phyloP scores from a whole-genome alignment of 73 alveolate species.

The Symbiodinium natans region DNA sequence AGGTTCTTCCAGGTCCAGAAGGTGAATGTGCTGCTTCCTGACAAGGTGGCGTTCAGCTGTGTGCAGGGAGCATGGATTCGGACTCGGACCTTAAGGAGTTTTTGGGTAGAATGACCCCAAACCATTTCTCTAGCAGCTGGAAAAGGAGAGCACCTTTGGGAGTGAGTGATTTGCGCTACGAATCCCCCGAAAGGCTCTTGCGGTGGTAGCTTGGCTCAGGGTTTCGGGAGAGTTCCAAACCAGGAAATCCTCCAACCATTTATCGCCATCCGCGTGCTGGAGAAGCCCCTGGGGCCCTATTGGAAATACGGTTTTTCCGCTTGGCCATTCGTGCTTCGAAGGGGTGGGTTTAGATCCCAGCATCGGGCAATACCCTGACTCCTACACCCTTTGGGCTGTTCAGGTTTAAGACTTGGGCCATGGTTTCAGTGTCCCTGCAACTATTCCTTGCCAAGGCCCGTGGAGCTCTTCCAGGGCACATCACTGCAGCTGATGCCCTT shows the following conservation, averaged over 20 bases:
- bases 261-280: constrained; percentile 78
- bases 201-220: too few relatives aligned
- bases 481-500: constrained; percentile 52
- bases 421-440: too few relatives aligned
- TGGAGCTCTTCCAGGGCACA: constrained; percentile 86
- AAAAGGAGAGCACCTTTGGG: too few relatives aligned
- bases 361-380: neutral
- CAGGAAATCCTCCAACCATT: constrained; percentile 86
- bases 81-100: neutral
- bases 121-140: too few relatives aligned
- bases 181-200: too few relatives aligned
- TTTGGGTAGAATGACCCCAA: too few relatives aligned
- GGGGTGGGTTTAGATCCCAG: too few relatives aligned
- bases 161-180: too few relatives aligned
- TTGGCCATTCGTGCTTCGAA: too few relatives aligned
- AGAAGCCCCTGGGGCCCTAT: constrained; percentile 3
- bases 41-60: constrained; percentile 45
- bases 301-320: neutral
- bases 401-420: too few relatives aligned
- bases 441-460: constrained; percentile 19
- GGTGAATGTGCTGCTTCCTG: constrained; percentile 65
- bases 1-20: constrained; percentile 35
- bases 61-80: neutral
- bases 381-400: too few relatives aligned
- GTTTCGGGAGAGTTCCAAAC: too few relatives aligned